Evolutionary conservation across 1,284 basidiomycete genomes (phyloP), one percentile per base, ranked within the genome.

Genomic region (Cryptococcus sp.): DNA sequence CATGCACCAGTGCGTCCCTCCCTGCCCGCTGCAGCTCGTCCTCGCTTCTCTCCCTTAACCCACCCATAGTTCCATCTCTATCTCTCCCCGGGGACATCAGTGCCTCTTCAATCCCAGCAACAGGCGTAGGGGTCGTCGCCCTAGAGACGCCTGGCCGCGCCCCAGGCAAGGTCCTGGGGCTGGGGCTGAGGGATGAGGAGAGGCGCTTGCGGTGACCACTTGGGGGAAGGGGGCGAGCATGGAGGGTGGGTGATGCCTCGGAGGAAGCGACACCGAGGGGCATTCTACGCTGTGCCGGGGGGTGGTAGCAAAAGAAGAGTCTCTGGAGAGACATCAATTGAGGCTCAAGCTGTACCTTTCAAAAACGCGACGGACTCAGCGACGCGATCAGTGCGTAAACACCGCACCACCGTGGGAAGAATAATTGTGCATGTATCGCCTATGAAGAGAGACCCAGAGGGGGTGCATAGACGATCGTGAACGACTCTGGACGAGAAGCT

Each of bases 11-110:
- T 11, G 62, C 68, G 13, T 68, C 62, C 24, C 64, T 55, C 23
- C 65, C 60, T 1, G 70, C 70, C 23, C 59, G 33, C 2, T 28
- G 50, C 5, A 74, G 52, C 44, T 69, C 67, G 16, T 69, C 68
- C 46, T 72, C 73, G 13, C 60, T 70, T 36, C 67, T 48, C 40
- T 71, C 69, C 28, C 64, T 61, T 38, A 73, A 47, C 13, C 64
- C 62, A 37, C 64, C 62, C 57, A 64, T 46, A 16, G 58, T 49
- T 2, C 52, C 66, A 44, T 48, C 59, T 16, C 45, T 38, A 39
- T 59, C 45, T 35, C 47, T 39, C 23, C 46, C 33, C 39, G n/a
- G 36, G 12, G 8, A 38, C 33, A 13, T 39, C 38, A 24, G 45
- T 18, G 55, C 28, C 35, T 48, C 35, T 15, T 24, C 35, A 4